Conservation (phyloP, 225 moss, liverwort and hornwort species). For the Thuidium tamariscinum region DNA sequence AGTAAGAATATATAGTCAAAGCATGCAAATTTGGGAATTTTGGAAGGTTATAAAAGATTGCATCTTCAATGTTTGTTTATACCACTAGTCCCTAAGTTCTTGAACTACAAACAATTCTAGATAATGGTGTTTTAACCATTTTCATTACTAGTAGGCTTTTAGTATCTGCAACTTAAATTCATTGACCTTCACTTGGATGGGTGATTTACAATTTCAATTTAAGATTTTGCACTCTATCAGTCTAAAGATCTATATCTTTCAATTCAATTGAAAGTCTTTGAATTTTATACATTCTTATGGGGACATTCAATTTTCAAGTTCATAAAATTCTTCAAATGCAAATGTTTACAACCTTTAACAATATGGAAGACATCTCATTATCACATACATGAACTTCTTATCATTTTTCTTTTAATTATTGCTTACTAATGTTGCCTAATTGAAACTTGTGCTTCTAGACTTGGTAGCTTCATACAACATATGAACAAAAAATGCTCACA, state of each 20-base stretch:
- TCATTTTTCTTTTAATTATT: neutral
- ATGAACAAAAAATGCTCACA: neutral
- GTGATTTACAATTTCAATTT: neutral
- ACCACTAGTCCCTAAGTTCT: rapidly evolving
- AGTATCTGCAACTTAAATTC: neutral
- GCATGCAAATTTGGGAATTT: too few relatives aligned
- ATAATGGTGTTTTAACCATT: neutral
- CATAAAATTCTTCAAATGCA: neutral
- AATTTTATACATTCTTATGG: neutral
- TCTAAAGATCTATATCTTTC: neutral
- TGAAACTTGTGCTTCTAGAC: neutral
- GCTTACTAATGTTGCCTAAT: neutral
- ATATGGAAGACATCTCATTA: neutral
- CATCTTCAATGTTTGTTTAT: neutral
- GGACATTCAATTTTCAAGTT: neutral
- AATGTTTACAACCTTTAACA: neutral
- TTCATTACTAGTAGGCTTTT: rapidly evolving
- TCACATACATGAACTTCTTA: neutral
- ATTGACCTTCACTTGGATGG: neutral
- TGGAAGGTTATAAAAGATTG: neutral
- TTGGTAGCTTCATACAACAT: neutral
- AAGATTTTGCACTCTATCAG: neutral
- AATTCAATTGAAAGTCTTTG: neutral
- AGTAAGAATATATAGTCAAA: neutral
- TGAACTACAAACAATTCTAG: neutral